phyloP scores from a whole-genome alignment of 352 stramenopile genomes.

The Phytophthora podocarpi region DNA sequence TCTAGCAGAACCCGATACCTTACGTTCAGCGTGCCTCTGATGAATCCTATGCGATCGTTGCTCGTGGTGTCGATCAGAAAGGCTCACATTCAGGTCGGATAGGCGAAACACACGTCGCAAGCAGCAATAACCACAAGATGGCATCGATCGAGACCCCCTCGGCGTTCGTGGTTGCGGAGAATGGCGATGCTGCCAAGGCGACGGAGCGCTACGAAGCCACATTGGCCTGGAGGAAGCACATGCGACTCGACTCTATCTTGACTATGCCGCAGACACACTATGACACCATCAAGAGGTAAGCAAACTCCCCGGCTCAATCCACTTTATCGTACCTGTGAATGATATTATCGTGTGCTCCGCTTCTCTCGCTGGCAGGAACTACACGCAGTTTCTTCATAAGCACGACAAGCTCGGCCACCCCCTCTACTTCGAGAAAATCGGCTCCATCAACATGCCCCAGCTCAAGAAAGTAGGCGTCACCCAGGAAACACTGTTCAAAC shows the following conservation, averaged over 20 bases:
- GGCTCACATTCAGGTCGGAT: conserved; percentile 25
- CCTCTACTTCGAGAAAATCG: conserved; percentile 85
- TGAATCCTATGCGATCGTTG: conserved; percentile 2
- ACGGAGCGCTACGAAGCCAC: conserved; percentile 65
- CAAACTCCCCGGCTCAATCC: conserved; percentile 16
- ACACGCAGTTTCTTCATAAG: conserved; percentile 84
- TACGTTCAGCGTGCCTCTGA: conserved; percentile 11
- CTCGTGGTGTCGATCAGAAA: conserved; percentile 27
- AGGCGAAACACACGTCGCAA: conserved; percentile 7
- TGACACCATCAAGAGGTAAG: conserved; percentile 69
- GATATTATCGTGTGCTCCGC: not conserved
- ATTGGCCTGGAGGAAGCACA: conserved; percentile 74
- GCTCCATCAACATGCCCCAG: conserved; percentile 81
- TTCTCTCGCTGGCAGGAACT: conserved; percentile 44
- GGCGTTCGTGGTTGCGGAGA: conserved; percentile 72
- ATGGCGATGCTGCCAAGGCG: conserved; percentile 61
- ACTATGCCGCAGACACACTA: conserved; percentile 59
- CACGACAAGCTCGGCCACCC: conserved; percentile 78
- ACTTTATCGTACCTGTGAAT: not conserved
- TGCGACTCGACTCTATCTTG: conserved; percentile 74
- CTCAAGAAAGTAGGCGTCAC: conserved; percentile 72
- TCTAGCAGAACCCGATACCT: not conserved
- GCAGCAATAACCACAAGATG: conserved; percentile 21
- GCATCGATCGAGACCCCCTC: conserved; percentile 36
- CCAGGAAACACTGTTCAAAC: conserved; percentile 73